Base-by-base conservation (phyloP, 202 grass and related monocot species). In the Tripidium arundinaceum region DNA sequence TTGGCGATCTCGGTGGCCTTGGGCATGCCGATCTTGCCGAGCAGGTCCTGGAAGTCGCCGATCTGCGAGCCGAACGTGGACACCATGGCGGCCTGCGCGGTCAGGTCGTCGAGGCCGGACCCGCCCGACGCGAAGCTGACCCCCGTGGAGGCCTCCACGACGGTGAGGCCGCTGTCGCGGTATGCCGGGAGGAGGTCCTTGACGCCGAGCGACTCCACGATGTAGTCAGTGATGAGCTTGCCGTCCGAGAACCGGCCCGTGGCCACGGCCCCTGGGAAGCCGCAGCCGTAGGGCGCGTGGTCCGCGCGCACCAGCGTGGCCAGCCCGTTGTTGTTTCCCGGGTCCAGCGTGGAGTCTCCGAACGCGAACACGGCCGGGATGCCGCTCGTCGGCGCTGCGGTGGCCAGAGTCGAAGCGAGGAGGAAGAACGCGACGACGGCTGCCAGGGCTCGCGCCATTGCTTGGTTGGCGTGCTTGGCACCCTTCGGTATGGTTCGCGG, bases 331-430 rank as follows among this genome's bases (percentile, higher is more conserved):
- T 95, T 95, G 87, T 92, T 95, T 70, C 92, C 92, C 12, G 87
- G 64, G 85, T 95, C 92, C 54, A 95, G 50, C 66, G 89, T 90
- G 0, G 92, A 95, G 79, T 95, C 92, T 28, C 92, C 87, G 79
- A 92, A 92, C 16, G 85, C 89, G 77, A 95, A 95, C 72, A 95
- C 76, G 3, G 84, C 86, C 5, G 83, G 76, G 78, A 91, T 72
- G 76, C 52, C 83, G 18, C 52, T 2, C 21, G 4, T 21, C 57
- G 75, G 3, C 11, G 28, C 28, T 12, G 58, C 8, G 4, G 57
- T n/a, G 49, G 15, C 11, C 33, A 9, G 15, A 0, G 58, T 29
- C 75, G 74, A 55, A 21, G 46, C 25, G 61, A 76, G 4, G 74
- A 50, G 69, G 83, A 61, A 63, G 31, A 74, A n/a, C 24, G 25